These are phyloP conservation scores for Linanthus parryae DNA, from an alignment of 148 eudicot genomes.

Conservation along the genomic window DNA sequence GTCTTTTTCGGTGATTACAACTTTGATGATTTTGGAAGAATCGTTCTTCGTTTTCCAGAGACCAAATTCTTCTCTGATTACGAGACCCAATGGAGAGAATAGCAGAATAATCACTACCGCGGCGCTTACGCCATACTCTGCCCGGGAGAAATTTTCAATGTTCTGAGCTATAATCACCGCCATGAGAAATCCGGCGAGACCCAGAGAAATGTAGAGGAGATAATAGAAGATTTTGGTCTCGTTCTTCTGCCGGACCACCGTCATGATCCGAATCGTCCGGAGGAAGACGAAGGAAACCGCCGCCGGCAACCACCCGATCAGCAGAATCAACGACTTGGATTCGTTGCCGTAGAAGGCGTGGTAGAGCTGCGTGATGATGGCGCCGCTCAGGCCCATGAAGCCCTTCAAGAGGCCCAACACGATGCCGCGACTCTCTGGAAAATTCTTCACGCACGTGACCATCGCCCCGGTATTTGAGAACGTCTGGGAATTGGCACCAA, in stretches of 20 bases:
- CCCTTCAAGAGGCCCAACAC: conserved; percentile 42
- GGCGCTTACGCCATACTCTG: conserved; percentile 13
- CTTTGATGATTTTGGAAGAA: conserved; percentile 14
- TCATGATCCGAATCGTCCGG: conserved; percentile 28
- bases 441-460: conserved; percentile 41
- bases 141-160: not conserved
- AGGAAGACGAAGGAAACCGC: conserved; percentile 26
- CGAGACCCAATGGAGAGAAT: conserved; percentile 20
- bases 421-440: conserved; percentile 40
- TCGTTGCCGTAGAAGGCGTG: conserved; percentile 20
- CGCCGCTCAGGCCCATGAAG: conserved; percentile 38
- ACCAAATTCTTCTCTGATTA: conserved; percentile 18
- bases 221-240: conserved; percentile 34
- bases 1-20: not conserved
- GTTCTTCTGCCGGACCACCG: conserved; percentile 16
- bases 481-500: conserved; percentile 37
- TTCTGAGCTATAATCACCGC: conserved; percentile 17
- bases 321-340: conserved; percentile 24
- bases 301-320: conserved; percentile 44
- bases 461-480: conserved; percentile 45
- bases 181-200: conserved; percentile 35
- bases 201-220: conserved; percentile 30
- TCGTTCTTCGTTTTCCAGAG: conserved; percentile 11
- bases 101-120: conserved; percentile 17
- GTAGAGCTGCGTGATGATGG: conserved; percentile 32